A percentile compares a stretch with the other conserved stretches of the same genome.
Conservation (phyloP, 352 stramenopile genomes). For the Pelagophyceae sp. region DNA sequence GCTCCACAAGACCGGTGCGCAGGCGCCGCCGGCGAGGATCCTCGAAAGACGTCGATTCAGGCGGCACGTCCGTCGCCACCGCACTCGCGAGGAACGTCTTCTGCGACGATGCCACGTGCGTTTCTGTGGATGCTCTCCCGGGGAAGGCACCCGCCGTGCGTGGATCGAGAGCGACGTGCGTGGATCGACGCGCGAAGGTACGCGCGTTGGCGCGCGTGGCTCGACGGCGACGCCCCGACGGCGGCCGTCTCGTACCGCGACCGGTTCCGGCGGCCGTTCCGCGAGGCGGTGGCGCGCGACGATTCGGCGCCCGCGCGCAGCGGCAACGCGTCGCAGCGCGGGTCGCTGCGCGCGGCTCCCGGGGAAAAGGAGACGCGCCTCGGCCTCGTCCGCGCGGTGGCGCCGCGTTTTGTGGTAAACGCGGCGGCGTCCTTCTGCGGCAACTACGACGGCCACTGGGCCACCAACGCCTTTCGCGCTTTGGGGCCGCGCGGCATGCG, state of each 20-base stretch:
- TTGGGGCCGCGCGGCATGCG: not conserved
- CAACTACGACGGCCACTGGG: conserved; percentile 20
- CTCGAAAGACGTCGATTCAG: not conserved
- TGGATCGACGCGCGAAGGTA: no score
- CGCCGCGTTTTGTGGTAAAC: not conserved
- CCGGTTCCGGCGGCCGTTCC: no score
- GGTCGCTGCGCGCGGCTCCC: no score
- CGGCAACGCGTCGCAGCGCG: no score
- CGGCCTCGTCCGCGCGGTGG: not conserved
- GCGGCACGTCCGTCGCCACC: conserved; percentile 5
- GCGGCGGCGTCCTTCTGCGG: not conserved
- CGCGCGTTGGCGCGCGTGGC: not conserved
- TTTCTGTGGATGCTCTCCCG: no score
- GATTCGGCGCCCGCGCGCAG: no score
- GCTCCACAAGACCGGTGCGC: not conserved
- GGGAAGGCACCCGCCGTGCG: no score
- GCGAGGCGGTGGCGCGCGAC: no score
- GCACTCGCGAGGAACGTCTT: not conserved
- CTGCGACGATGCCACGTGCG: not conserved
- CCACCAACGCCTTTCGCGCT: not conserved
- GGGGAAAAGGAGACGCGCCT: no score
- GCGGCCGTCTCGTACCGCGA: no score
- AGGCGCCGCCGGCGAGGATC: no score
- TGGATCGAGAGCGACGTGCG: no score
- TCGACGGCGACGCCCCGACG: not conserved